Base-by-base conservation (phyloP, 164 flowering plant species). In the Vitis cinerea region DNA sequence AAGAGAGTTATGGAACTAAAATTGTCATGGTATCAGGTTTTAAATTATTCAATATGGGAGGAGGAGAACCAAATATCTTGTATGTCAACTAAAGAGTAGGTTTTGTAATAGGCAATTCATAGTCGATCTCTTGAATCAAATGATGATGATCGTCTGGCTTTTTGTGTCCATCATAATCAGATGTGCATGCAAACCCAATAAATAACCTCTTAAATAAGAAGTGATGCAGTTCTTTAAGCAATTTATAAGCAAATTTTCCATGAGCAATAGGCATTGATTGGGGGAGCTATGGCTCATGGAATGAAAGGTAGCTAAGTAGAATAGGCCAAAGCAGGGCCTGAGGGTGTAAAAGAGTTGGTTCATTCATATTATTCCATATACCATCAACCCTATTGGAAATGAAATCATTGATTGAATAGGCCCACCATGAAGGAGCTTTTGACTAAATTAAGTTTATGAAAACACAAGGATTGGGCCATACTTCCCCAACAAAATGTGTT, bases 291-390 rank as follows among this genome's bases (percentile, higher is more conserved):
- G 27, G 27, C 2, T 23, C 2, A 0, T 23, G 27, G 27, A 0
- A 23, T 23, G 27, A 23, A 23, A 23, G 27, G 2, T 23, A 23
- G 27, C 27, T 23, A 23, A 1, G 27, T 0, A 23, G 27, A 23
- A 23, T 23, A 23, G 27, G 27, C 2, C 27, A 2, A 23, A 1
- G 27, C 2, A 23, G 1, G 27, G 27, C 27, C 2, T 23, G 2
- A 2, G 27, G 27, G 27, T 23, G 27, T 23, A 94, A 92, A 65
- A 91, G 74, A 63, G 97, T 90, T 48, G 99, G 99, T 75, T 92
- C 99, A 81, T 94, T 94, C 99, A 94, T 94, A 77, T 94, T 97
- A 77, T 94, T 94, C 97, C 99, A 94, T 79, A 94, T 88, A 55
- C 99, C 97, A 84, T 92, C 99, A 77, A 92, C 99, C 64, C 97